Evolutionary conservation across 2,329 filamentous ascomycete species (phyloP), one percentile per base, ranked within the genome.

Genomic region (Bipolaris zeicola): DNA sequence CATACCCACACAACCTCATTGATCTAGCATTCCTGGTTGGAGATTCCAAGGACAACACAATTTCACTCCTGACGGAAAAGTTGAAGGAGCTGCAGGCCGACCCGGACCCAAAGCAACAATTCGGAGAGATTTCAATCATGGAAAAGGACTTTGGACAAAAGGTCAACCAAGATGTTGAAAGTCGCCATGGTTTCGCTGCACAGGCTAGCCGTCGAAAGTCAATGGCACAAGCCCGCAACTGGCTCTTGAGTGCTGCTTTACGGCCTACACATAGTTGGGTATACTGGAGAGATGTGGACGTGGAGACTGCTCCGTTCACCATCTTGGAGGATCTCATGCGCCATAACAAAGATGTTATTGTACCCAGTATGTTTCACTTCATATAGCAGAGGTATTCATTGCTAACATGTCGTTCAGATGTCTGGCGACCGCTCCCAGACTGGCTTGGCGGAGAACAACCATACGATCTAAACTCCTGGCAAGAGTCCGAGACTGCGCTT

Each of bases 141-240:
- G 92, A 98, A 79, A 99, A 99, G 79, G 94, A 99, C 76, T 99
- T 99, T 80, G 95, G 95, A 3, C 95, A 99, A 76, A 94, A 94
- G 75, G 95, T 99, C 58, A 91, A 96, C 62, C 95, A 99, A 78
- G 94, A 99, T 78, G 92, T 98, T 24, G 95, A 99, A 79, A 96
- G 92, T 74, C 89, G 95, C 65, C 95, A 99, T 77, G 96, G 95
- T 22, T 99, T 99, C 73, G 95, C 94, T 28, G 95, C 95, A 1
- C 95, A 99, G 78, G 95, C 95, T 22, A 90, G 89, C 65, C 85
- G 95, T 68, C 87, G 95, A 77, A 99, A 99, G 80, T 84, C 96
- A 70, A 99, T 99, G 95, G 95, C 95, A 0, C 92, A 97, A 79
- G 95, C 95, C 48, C 86, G 95, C 61, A 99, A 99, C 78, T 99